Percentiles rank a stretch among this genome's conserved stretches.
phyloP scores from a whole-genome alignment of 768 basidiomycete genomes.

The Porpolomopsis calyptriformis region DNA sequence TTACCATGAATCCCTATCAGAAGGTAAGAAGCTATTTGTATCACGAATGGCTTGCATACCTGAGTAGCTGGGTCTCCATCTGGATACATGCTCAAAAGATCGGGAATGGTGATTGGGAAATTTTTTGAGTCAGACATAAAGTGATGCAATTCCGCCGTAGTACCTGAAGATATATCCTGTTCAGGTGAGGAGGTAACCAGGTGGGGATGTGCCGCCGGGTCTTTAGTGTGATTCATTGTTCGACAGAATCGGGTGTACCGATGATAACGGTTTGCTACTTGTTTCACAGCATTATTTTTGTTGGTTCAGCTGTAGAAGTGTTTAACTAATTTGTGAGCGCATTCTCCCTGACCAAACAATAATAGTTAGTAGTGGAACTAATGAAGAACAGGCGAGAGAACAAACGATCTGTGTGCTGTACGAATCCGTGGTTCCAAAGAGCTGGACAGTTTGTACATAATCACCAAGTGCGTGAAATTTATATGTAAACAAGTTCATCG shows the following conservation, averaged over 20 bases:
- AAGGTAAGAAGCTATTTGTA: neutral
- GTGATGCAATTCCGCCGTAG: neutral
- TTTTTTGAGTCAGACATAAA: neutral
- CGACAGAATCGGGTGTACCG: neutral
- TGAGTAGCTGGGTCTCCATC: neutral
- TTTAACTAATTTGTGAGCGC: neutral
- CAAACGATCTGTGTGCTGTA: constrained; percentile 23
- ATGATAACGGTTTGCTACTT: neutral
- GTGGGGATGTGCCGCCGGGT: neutral
- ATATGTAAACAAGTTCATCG: constrained; percentile 16
- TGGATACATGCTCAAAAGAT: neutral
- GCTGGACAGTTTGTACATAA: constrained; percentile 13
- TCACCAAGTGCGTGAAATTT: constrained; percentile 22
- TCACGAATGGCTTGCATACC: neutral
- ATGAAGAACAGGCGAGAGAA: neutral
- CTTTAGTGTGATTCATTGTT: neutral
- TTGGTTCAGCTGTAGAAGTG: neutral
- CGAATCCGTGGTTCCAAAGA: constrained; percentile 20
- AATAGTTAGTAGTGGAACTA: neutral
- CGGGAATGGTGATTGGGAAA: neutral
- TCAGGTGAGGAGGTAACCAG: neutral
- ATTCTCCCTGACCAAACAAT: neutral
- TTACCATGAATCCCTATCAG: constrained; percentile 16
- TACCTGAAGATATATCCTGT: neutral
- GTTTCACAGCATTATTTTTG: neutral